Evolutionary conservation across 352 stramenopile genomes (phyloP), one percentile per base, ranked within the genome.

Genomic region (Peronospora farinosa): DNA sequence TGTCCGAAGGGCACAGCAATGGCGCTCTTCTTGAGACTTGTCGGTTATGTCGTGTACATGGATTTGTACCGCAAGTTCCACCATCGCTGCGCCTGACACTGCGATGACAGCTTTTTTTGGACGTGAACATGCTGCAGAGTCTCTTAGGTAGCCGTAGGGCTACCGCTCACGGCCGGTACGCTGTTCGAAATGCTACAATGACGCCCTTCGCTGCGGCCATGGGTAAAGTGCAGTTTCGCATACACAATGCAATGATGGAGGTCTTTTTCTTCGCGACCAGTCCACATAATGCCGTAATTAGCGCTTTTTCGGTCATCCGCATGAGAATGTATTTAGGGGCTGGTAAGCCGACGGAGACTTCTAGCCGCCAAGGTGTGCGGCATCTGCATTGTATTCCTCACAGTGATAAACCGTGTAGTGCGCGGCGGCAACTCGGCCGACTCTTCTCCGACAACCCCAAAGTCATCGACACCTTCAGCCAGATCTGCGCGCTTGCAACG

Each of bases 171-270:
- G 0, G 47, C 63, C 5, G 78, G 78, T 2, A 84, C 69, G 15
- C 35, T 91, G 8, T 86, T 95, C 36, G 84, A 95, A 54, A 86
- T 0, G 67, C 87, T 40, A 81, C 67, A 37, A 87, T 95, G 65
- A 75, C 79, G 43, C 50, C 92, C 13, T 86, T 91, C 19, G 72
- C 84, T 6, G 76, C 71, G 27, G 69, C 51, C 25, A 81, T 92
- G 56, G 72, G 78, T 21, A 69, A 92, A 48, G 51, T 85, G 3
- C 78, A 92, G 48, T 60, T 94, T 10, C 78, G 72, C 79, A 12
- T n/a, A n/a, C n/a, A n/a, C n/a, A n/a, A n/a, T n/a, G n/a, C n/a
- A n/a, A 92, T 92, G 80, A 84, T 92, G 66, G 82, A 92, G 59
- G 57, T 92, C 23, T 88, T 92, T 59, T 84, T 85, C 59, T 85